Evolutionary conservation across 2,329 filamentous ascomycete genomes (phyloP).

Genomic region (Fusarium miscanthi): DNA sequence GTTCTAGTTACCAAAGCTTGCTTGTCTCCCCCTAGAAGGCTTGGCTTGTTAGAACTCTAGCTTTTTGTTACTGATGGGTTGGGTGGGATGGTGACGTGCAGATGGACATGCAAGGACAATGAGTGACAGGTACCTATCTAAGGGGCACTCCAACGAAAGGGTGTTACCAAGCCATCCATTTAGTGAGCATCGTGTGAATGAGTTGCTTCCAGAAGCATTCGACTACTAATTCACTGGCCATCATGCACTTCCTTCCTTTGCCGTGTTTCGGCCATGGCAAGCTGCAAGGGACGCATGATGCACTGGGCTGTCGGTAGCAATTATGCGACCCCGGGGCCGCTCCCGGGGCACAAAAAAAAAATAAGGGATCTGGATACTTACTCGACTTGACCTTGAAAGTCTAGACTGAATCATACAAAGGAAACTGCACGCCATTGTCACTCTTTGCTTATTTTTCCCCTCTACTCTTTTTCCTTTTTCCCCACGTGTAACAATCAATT

Average conservation of each 20-base stretch:
- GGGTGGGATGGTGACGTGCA: constrained; percentile 10
- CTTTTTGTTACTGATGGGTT: not conserved
- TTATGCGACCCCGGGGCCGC: constrained; percentile 15
- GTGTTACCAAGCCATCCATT: not conserved
- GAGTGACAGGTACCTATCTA: not conserved
- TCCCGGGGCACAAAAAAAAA: constrained; percentile 19
- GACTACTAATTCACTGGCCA: not conserved
- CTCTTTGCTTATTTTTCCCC: constrained; percentile 1
- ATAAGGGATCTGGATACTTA: constrained; percentile 33
- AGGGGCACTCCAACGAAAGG: not conserved
- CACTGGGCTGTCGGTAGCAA: not conserved
- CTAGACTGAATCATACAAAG: constrained; percentile 36
- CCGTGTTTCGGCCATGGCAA: constrained; percentile 13
- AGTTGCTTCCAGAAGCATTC: not conserved
- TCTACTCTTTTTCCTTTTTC: not conserved
- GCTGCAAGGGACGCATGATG: not conserved
- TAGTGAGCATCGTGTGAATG: not conserved
- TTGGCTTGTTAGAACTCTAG: constrained; percentile 2
- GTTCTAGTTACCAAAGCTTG: not conserved
- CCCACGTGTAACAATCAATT: not conserved
- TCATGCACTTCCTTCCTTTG: constrained; percentile 5
- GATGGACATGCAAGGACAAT: not conserved
- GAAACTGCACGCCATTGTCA: constrained; percentile 18
- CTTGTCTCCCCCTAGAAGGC: not conserved
- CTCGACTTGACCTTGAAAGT: constrained; percentile 12